These are phyloP conservation scores for Cryptosporidium sp. DNA, from an alignment of 169 alveolate genomes.

Conservation along the genomic window DNA sequence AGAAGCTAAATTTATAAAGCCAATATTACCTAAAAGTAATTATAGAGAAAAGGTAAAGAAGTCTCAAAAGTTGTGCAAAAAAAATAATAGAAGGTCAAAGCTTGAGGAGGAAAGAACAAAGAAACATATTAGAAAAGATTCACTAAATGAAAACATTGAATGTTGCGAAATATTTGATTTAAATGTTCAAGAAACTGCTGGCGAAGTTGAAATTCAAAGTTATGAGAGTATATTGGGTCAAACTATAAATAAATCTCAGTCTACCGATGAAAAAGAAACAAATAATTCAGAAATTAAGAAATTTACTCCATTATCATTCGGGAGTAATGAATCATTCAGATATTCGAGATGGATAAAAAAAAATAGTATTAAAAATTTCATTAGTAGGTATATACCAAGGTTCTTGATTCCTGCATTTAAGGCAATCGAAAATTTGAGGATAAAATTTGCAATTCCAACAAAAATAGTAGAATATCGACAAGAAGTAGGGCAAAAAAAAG, in stretches of 20 bases:
- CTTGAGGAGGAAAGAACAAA: neutral
- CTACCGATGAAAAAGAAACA: neutral
- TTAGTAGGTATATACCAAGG: conserved; percentile 56
- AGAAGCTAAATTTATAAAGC: neutral
- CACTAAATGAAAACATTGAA: neutral
- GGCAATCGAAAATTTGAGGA: conserved; percentile 42
- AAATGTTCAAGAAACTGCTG: neutral
- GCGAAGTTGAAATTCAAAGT: neutral
- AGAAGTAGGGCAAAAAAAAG: neutral
- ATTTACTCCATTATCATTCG: neutral
- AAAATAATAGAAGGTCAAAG: neutral
- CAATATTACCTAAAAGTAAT: neutral
- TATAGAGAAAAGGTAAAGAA: neutral
- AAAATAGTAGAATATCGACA: neutral
- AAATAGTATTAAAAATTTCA: conserved; percentile 21
- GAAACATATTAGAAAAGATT: neutral
- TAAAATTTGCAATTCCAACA: conserved; percentile 62
- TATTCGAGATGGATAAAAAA: conserved; percentile 62
- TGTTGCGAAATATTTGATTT: neutral
- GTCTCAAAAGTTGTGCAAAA: neutral
- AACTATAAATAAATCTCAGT: neutral
- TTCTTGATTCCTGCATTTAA: conserved; percentile 59
- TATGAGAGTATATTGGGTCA: neutral
- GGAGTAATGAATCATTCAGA: conserved; percentile 2
- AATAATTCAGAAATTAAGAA: neutral